Conservation (phyloP, 2,329 filamentous ascomycete genomes). For the Alternaria sp. region DNA sequence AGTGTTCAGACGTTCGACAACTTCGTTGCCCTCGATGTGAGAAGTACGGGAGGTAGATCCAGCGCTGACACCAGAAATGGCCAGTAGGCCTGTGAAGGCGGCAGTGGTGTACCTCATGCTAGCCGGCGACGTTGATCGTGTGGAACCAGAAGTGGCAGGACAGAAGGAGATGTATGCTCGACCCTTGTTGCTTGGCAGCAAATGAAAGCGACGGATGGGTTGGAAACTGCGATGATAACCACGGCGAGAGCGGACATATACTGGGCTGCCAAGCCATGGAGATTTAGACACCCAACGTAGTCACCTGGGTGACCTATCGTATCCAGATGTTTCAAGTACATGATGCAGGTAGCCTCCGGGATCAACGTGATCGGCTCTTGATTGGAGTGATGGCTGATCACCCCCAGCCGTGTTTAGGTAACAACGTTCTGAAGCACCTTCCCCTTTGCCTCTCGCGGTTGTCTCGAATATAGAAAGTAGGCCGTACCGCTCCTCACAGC, state of each 20-base stretch:
- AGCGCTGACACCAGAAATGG: conserved; percentile 36
- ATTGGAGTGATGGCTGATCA: neutral
- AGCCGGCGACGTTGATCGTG: neutral
- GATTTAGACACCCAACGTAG: neutral
- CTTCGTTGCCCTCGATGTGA: conserved; percentile 33
- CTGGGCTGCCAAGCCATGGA: conserved; percentile 1
- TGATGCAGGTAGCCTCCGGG: neutral
- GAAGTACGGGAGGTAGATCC: conserved; percentile 24
- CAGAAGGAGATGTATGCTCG: neutral
- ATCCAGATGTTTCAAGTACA: neutral
- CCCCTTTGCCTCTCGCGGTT: neutral
- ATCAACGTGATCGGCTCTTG: neutral
- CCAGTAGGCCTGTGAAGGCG: conserved; percentile 42
- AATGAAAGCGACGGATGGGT: neutral
- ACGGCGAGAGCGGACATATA: neutral
- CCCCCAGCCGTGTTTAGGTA: neutral
- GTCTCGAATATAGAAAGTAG: neutral
- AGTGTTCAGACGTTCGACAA: conserved; percentile 39
- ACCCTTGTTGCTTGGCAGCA: neutral
- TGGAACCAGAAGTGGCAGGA: neutral
- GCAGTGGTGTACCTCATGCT: conserved; percentile 40
- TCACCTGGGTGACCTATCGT: neutral
- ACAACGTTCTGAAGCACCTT: neutral
- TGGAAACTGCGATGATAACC: neutral
- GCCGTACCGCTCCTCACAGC: neutral